phyloP scores from a whole-genome alignment of 2,329 filamentous ascomycete species.

The Talaromyces verruculosus region DNA sequence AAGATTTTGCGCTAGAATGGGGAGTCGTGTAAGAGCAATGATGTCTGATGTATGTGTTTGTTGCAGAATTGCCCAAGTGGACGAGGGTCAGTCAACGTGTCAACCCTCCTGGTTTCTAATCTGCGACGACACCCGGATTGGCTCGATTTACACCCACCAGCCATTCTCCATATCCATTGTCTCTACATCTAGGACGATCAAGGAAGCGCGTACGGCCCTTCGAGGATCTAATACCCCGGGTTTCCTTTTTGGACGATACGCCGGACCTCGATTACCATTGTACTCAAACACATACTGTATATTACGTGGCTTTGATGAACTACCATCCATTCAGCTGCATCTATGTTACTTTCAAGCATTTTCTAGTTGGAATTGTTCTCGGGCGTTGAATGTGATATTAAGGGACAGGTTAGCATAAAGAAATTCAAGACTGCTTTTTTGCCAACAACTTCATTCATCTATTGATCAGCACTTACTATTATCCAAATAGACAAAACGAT shows the following conservation, averaged over 20 bases:
- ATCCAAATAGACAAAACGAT: background rate
- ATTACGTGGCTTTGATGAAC: constrained; percentile 9
- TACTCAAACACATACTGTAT: constrained; percentile 9
- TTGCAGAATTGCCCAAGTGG: constrained; percentile 80
- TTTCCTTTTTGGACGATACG: background rate
- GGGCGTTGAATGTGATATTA: constrained; percentile 13
- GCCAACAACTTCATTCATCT: background rate
- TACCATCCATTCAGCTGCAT: background rate
- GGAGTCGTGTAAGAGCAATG: background rate
- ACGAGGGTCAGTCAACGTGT: constrained; percentile 90
- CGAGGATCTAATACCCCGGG: background rate
- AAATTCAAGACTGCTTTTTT: constrained; percentile 3
- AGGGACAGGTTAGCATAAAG: constrained; percentile 12
- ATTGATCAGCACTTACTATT: constrained; percentile 1
- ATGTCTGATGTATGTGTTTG: constrained; percentile 5
- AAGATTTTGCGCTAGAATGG: background rate
- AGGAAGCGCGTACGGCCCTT: no score
- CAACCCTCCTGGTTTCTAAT: constrained; percentile 93
- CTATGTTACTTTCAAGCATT: constrained; percentile 7
- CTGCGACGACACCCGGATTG: background rate
- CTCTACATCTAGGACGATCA: background rate
- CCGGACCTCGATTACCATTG: background rate
- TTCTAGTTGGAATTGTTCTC: constrained; percentile 5
- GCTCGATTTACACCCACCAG: background rate
- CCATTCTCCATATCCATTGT: background rate